These are phyloP conservation scores for Eimeria acervulina DNA, from an alignment of 169 alveolate genomes.

Conservation along the genomic window DNA sequence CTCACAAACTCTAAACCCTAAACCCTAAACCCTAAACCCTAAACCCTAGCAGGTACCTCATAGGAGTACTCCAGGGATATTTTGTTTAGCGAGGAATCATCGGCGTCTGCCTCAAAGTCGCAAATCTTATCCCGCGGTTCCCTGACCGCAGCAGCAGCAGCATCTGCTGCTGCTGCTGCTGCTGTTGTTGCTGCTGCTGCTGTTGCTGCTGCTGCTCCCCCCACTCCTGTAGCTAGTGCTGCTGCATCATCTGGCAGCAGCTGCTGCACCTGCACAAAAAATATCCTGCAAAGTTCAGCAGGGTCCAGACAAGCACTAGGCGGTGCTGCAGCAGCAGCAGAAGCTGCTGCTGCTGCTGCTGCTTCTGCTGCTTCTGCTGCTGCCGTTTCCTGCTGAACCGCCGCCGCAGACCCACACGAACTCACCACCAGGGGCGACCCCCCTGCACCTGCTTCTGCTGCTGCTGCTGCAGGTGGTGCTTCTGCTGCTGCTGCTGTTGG, in stretches of 20 bases:
- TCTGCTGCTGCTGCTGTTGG: not conserved
- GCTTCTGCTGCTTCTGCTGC: not conserved
- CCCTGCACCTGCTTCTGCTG: not conserved
- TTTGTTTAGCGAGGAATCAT: slow-evolving; percentile 58
- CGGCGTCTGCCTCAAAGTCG: slow-evolving; percentile 21
- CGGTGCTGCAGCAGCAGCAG: not conserved
- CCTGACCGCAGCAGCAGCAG: not conserved
- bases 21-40: slow-evolving; percentile 75
- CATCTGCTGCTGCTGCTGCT: too few relatives aligned
- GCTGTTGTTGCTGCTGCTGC: too few relatives aligned
- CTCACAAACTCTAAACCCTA: not conserved
- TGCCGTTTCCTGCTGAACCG: too few relatives aligned
- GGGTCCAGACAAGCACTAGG: slow-evolving; percentile 1
- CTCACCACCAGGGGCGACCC: not conserved
- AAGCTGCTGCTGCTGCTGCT: not conserved
- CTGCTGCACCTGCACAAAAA: slow-evolving; percentile 15
- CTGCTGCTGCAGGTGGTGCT: not conserved
- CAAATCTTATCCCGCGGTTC: not conserved
- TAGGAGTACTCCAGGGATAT: slow-evolving; percentile 76
- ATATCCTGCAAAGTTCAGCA: slow-evolving; percentile 17
- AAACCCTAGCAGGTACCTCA: slow-evolving; percentile 30
- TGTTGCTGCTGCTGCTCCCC: too few relatives aligned
- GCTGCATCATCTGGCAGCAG: slow-evolving; percentile 26
- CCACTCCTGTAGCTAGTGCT: not conserved
- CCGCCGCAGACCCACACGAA: not conserved